Conservation (phyloP, 2,329 filamentous ascomycete species). For the Alternaria alternata region DNA sequence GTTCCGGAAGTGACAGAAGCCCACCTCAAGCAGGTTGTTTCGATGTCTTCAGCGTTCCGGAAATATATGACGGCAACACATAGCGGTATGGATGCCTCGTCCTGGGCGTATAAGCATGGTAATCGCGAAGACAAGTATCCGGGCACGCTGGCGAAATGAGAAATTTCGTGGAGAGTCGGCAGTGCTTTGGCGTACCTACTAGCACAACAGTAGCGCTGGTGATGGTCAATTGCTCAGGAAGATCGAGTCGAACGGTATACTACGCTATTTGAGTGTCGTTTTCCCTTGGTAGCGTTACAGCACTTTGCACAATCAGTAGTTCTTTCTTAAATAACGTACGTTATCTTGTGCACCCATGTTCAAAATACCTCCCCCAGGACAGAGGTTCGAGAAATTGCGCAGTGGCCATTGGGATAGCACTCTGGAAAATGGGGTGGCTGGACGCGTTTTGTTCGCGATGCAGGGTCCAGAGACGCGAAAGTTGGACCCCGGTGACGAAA, state of each 20-base stretch:
- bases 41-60: conserved; percentile 19
- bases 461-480: not conserved
- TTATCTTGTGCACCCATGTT: not conserved
- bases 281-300: not conserved
- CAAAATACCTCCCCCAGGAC: not conserved
- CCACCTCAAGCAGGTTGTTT: conserved; percentile 20
- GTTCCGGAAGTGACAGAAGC: not conserved
- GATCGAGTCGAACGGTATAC: not conserved
- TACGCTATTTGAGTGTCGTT: not conserved
- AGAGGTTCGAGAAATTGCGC: not conserved
- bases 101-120: conserved; percentile 7
- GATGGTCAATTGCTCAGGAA: not conserved
- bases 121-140: conserved; percentile 11
- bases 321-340: not conserved
- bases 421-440: not conserved
- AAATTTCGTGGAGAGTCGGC: not conserved
- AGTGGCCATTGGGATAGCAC: not conserved
- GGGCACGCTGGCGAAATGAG: not conserved
- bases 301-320: not conserved
- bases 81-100: conserved; percentile 9
- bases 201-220: too few relatives aligned
- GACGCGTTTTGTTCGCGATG: not conserved
- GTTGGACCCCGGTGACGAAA: not conserved
- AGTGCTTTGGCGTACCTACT: not conserved
- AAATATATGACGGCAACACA: conserved; percentile 17